Percentiles rank a stretch among this genome's conserved stretches.
phyloP scores from a whole-genome alignment of 106 monocot genomes.

The Acorus gramineus region DNA sequence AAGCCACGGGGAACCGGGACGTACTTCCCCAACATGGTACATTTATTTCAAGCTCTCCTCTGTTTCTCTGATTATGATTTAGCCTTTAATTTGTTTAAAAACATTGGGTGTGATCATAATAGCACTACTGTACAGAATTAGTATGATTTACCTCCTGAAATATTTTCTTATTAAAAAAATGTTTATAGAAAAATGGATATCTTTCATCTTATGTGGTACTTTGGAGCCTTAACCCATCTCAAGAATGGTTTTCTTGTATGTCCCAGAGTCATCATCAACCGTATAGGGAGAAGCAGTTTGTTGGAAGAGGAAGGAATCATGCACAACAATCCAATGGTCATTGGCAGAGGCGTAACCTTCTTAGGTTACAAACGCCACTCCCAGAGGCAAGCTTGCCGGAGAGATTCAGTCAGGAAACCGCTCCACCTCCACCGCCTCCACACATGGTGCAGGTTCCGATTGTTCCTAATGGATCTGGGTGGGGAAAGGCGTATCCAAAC shows the following conservation, averaged over 20 bases:
- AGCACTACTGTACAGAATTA: not conserved
- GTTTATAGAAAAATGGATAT: too few species aligned
- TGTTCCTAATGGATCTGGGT: slow-evolving; percentile 15
- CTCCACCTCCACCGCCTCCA: slow-evolving; percentile 3
- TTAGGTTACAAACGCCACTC: not conserved
- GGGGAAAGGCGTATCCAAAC: slow-evolving; percentile 4
- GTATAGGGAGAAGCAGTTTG: slow-evolving; percentile 24
- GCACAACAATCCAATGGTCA: slow-evolving; percentile 6
- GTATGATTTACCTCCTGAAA: too few species aligned
- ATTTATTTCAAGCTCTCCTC: not conserved
- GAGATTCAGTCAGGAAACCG: slow-evolving; percentile 10
- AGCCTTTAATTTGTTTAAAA: not conserved
- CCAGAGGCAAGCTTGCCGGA: slow-evolving; percentile 15
- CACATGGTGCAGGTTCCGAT: too few species aligned
- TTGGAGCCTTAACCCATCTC: not conserved
- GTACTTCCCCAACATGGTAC: slow-evolving; percentile 72
- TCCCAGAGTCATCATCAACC: slow-evolving; percentile 23
- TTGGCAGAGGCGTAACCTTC: slow-evolving; percentile 17
- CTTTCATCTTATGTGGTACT: not conserved
- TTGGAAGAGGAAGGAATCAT: slow-evolving; percentile 31
- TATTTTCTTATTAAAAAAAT: too few species aligned
- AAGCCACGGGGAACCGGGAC: slow-evolving; percentile 66
- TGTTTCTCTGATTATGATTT: not conserved
- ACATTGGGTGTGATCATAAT: not conserved
- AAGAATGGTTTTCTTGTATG: too few species aligned